A percentile compares a stretch with the other conserved stretches of the same genome.
Conservation (phyloP, 2,329 filamentous ascomycete species). For the Colletotrichum sp. region DNA sequence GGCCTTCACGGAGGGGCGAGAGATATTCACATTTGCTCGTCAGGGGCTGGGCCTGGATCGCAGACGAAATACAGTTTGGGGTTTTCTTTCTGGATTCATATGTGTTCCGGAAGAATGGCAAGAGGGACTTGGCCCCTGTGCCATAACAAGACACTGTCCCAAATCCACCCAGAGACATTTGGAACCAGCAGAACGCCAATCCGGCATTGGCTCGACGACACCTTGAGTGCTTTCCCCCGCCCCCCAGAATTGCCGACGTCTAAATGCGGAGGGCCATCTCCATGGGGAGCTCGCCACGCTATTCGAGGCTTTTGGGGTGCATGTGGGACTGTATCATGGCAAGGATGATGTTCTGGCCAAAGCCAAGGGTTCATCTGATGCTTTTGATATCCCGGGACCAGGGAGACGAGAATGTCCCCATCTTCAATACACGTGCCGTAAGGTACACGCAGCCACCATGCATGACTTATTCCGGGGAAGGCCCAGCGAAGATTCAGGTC, state of each 20-base stretch:
- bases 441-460: background rate
- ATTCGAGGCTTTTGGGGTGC: background rate
- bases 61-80: background rate
- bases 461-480: rapidly evolving
- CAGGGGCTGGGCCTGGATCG: background rate
- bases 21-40: no score
- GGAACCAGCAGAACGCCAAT: background rate
- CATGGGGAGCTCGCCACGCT: background rate
- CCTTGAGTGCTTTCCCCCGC: background rate
- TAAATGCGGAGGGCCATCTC: background rate
- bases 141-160: background rate
- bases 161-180: background rate
- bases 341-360: background rate
- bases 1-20: rapidly evolving
- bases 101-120: background rate
- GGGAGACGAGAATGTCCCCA: background rate
- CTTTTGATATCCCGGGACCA: background rate
- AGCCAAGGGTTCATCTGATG: background rate
- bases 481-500: background rate
- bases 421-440: background rate
- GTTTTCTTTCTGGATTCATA: background rate
- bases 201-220: background rate
- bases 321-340: background rate
- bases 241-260: background rate
- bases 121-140: background rate